Evolutionary conservation across 805 yeast genomes (phyloP).

Genomic region (Nakazawaea anatomiae): DNA sequence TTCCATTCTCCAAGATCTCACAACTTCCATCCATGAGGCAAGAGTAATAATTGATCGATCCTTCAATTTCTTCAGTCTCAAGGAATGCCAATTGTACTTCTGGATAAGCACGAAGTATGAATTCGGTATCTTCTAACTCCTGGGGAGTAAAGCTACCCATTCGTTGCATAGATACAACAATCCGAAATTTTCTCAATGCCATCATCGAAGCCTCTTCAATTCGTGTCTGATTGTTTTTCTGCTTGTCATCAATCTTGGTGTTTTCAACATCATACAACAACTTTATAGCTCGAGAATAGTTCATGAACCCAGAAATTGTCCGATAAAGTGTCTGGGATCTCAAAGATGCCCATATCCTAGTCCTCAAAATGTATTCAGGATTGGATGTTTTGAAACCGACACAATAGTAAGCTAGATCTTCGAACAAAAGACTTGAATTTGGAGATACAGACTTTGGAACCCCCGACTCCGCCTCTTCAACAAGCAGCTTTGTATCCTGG

Average conservation of each 20-base stretch:
- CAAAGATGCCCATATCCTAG: constrained; percentile 82
- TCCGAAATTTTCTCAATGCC: constrained; percentile 58
- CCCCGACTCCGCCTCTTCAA: constrained; percentile 32
- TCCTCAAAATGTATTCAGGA: constrained; percentile 59
- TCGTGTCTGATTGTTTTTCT: constrained; percentile 27
- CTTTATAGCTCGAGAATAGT: constrained; percentile 67
- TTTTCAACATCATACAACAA: constrained; percentile 53
- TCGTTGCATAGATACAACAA: constrained; percentile 63
- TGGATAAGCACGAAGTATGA: constrained; percentile 59
- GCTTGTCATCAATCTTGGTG: constrained; percentile 26
- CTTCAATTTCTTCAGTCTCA: constrained; percentile 43
- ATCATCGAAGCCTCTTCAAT: constrained; percentile 43
- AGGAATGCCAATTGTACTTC: constrained; percentile 60
- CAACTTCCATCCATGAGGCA: constrained; percentile 69
- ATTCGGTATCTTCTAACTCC: constrained; percentile 54
- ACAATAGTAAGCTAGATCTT: constrained; percentile 62
- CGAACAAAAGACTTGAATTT: constrained; percentile 15
- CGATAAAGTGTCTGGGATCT: constrained; percentile 78
- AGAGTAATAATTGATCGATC: constrained; percentile 46
- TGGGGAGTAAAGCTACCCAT: constrained; percentile 46
- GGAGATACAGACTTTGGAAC: background rate
- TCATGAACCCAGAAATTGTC: constrained; percentile 78
- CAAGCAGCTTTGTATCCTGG: constrained; percentile 47
- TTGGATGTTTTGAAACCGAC: constrained; percentile 66
- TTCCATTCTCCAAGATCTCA: constrained; percentile 51